Conservation (phyloP, 148 eudicot species). For the Heliamphora exappendiculata region DNA sequence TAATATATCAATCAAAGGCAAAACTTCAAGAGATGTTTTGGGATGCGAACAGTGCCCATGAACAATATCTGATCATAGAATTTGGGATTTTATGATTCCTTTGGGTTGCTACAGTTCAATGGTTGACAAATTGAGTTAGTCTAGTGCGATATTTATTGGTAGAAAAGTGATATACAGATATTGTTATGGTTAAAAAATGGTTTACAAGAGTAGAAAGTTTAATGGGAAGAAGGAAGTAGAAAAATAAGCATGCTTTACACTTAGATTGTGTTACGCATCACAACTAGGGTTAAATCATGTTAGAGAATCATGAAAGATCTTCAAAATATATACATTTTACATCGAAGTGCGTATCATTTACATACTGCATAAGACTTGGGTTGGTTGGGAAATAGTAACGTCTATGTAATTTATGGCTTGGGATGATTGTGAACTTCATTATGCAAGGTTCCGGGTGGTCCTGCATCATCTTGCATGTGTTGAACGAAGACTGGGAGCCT, state of each 20-base stretch:
- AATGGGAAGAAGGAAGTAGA: not conserved
- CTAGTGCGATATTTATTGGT: not conserved
- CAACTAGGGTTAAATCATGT: not conserved
- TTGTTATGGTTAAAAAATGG: not conserved
- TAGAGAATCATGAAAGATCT: not conserved
- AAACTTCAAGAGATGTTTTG: not conserved
- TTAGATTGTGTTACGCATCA: not conserved
- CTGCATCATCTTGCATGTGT: not conserved
- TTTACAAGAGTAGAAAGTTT: not conserved
- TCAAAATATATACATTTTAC: too few species aligned
- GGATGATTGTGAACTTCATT: not conserved
- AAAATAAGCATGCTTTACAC: not conserved
- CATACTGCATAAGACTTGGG: too few species aligned
- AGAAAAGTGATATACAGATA: not conserved
- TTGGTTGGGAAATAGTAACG: too few species aligned
- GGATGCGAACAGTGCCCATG: not conserved
- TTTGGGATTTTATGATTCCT: not conserved
- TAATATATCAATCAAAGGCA: not conserved
- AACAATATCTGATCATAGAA: not conserved
- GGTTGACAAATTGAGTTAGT: not conserved
- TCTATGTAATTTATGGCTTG: not conserved
- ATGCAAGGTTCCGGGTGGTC: too few species aligned
- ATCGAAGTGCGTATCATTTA: too few species aligned
- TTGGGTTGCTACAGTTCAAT: not conserved
- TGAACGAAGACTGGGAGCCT: not conserved